Evolutionary conservation across 1,284 basidiomycete species (phyloP), one percentile per base, ranked within the genome.

Genomic region (Cutaneotrichosporon sp.): DNA sequence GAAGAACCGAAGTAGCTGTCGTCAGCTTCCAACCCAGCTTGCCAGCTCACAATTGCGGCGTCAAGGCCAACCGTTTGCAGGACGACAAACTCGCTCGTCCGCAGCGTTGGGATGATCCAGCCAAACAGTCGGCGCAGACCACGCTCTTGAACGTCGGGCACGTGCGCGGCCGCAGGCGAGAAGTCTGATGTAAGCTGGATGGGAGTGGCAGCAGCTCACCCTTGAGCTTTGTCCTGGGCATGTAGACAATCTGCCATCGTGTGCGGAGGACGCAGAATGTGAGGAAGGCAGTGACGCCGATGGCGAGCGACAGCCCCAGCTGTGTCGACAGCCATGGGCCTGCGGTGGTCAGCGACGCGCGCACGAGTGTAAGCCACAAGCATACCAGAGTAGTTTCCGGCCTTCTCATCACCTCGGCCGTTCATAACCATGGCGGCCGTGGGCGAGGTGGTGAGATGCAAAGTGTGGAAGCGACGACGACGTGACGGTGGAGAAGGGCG

Each of bases 51-150:
- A 63, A 97, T 91, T 5, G 91, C 91, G 37, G 92, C 94, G 74
- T 98, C 94, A 45, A 98, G 77, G 0, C 94, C 94, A 12, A 97
- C 93, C 38, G 94, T 93, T 70, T 97, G 93, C 0, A 97, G 79
- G n/a, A 97, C 85, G 3, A 89, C 88, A 64, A 88, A 90, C 68
- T 97, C 94, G 40, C 89, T 90, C 0, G 88, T 90, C 52, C 81
- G 80, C 51, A 97, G 80, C 0, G 93, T 97, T 1, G 94, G 94
- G 59, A 91, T 72, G 59, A 97, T 88, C 94, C 94, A 98, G 18
- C 90, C 90, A 74, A 97, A 91, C 75, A 94, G 88, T 0, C 66
- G 46, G 13, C 43, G 39, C 15, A 48, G 51, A 1, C 58, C 58
- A 1, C 56, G 34, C 26, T 57, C 49, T 14, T 63, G 55, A 10